Base-by-base conservation (phyloP, 257 asterid species). In the Nemophila menziesii region DNA sequence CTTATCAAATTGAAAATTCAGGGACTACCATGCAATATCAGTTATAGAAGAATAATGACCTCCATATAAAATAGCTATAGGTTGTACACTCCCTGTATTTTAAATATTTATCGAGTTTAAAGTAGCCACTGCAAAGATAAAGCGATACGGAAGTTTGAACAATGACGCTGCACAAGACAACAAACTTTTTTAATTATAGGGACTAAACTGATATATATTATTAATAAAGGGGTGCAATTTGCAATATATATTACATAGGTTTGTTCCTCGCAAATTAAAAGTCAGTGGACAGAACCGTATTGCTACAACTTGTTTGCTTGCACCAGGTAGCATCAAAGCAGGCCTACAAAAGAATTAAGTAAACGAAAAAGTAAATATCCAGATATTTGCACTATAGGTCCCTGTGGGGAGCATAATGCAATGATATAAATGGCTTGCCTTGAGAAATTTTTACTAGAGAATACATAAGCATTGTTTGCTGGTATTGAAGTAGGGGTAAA, bases 321-420 rank as follows among this genome's bases (percentile, higher is more conserved):
- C 92, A 57, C 96, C 92, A 21, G 99, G 96, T 44, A 90, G 94
- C 85, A 90, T 77, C 59, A 90, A 76, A 22, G 99, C 92, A 41
- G 99, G 99, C 69, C 99, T 90, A 74, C 33, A 51, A 9, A 52
- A n/a, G n/a, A n/a, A n/a, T n/a, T n/a, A n/a, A n/a, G n/a, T n/a
- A n/a, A n/a, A n/a, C n/a, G n/a, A n/a, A n/a, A n/a, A n/a, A n/a
- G n/a, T n/a, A n/a, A n/a, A n/a, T n/a, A n/a, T n/a, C n/a, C n/a
- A n/a, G n/a, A n/a, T n/a, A n/a, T n/a, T n/a, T n/a, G n/a, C n/a
- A n/a, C n/a, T n/a, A n/a, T n/a, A n/a, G n/a, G n/a, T n/a, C n/a
- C n/a, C n/a, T n/a, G n/a, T n/a, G n/a, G n/a, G n/a, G n/a, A n/a
- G n/a, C 24, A 27, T 22, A 8, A 7, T 9, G 34, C 44, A 5